Evolutionary conservation across 768 basidiomycete species (phyloP), one percentile per base, ranked within the genome.

Genomic region (Rhizopogon vesiculosus): DNA sequence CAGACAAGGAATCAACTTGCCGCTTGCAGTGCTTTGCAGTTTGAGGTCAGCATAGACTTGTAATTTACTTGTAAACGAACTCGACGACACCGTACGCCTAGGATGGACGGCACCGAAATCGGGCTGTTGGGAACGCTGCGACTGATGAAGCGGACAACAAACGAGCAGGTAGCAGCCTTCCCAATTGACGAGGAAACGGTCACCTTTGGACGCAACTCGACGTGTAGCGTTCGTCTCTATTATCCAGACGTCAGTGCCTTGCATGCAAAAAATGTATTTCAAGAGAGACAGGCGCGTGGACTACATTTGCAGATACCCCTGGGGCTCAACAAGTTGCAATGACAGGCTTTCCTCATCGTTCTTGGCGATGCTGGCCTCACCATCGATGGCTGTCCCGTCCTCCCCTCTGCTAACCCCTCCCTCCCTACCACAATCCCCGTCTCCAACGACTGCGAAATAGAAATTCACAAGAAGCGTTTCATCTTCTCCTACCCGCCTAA

Each of bases 401-500:
- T 76, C 55, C 86, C 87, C 0, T 71, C 74, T 19, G 42, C 64
- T 7, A 49, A 64, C 2, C 44, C 60, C n/a, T 56, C 62, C 10
- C 53, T 58, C 8, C 78, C 78, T 25, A 78, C 77, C 1, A 87
- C 79, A 1, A 75, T 89, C n/a, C 82, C 87, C 5, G 71, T 91
- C 16, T 74, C 75, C 9, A 88, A 87, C 66, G 78, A 82, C 66
- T 83, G 86, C 7, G 79, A 83, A 40, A 76, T 90, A 42, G 84
- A 86, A 58, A 84, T 91, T 13, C 82, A 82, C 64, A 77, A 76
- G 43, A 90, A 89, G 62, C 76, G 80, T 6, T 91, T 91, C 66
- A 71, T 75, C n/a, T 90, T 90, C 66, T 75, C 76, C 5, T 90
- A 90, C 62, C 89, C 89, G 2, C 87, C 89, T 5, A 89, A 88